phyloP scores from a whole-genome alignment of 306 rosid genomes.

The Pterocarpus macrocarpus region DNA sequence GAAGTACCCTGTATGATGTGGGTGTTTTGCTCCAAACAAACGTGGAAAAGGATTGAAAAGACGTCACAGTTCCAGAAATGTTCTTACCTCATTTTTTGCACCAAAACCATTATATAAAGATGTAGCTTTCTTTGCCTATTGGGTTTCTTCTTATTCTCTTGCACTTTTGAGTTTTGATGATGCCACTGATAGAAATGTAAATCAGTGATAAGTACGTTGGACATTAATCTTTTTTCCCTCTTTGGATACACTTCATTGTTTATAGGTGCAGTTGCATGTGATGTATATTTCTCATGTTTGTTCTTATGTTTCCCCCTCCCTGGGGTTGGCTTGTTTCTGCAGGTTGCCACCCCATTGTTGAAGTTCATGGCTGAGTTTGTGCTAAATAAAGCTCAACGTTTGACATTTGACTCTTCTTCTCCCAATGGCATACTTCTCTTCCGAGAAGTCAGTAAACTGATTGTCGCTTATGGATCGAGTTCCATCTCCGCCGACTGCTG shows the following conservation, averaged over 20 bases:
- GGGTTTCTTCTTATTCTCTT: no score
- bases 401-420: constrained; percentile 98
- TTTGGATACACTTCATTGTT: neutral
- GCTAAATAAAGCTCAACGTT: constrained; percentile 94
- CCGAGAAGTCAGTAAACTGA: constrained; percentile 96
- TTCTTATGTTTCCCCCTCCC: neutral
- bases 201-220: neutral
- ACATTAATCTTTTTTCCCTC: neutral
- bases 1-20: neutral
- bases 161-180: neutral
- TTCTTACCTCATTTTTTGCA: neutral
- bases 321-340: constrained; percentile 42
- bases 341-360: constrained; percentile 97
- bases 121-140: constrained; percentile 10
- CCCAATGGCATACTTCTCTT: constrained; percentile 99
- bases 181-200: constrained; percentile 27
- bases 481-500: constrained; percentile 83
- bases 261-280: constrained; percentile 21
- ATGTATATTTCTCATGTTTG: constrained; percentile 8
- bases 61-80: neutral
- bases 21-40: neutral
- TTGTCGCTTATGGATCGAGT: constrained; percentile 98
- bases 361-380: constrained; percentile 99
- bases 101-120: neutral
- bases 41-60: neutral